Percentiles rank a stretch among this genome's conserved stretches.
Conservation (phyloP, 2,329 filamentous ascomycete genomes). For the Ophiostoma pallidulum region DNA sequence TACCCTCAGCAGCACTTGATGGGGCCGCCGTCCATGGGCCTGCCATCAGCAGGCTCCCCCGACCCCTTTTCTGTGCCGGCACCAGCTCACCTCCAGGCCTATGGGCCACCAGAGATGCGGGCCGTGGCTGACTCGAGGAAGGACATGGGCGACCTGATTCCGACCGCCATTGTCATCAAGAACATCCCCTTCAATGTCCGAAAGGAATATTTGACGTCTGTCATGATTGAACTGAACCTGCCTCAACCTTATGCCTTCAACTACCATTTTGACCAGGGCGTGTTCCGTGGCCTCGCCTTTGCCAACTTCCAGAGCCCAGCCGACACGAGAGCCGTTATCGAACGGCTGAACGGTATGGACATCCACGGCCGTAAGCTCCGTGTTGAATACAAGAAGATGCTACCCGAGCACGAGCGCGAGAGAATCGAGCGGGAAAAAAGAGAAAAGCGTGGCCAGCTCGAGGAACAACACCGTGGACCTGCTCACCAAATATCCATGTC, state of each 20-base stretch:
- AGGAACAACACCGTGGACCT: slow-evolving; percentile 87
- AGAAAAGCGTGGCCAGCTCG: slow-evolving; percentile 87
- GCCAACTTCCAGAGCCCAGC: slow-evolving; percentile 96
- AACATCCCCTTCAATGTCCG: slow-evolving; percentile 98
- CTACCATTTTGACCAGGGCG: slow-evolving; percentile 97
- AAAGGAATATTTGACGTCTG: slow-evolving; percentile 83
- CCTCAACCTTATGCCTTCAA: slow-evolving; percentile 98
- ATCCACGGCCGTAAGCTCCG: slow-evolving; percentile 88
- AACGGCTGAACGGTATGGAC: slow-evolving; percentile 90
- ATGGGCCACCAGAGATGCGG: slow-evolving; percentile 29
- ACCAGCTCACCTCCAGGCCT: slow-evolving; percentile 29
- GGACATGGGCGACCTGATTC: slow-evolving; percentile 80
- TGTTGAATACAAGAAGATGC: slow-evolving; percentile 99
- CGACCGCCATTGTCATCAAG: slow-evolving; percentile 97
- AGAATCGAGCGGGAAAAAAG: slow-evolving; percentile 95
- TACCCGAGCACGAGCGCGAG: slow-evolving; percentile 87
- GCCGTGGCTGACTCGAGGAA: slow-evolving; percentile 33
- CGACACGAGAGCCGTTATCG: slow-evolving; percentile 86
- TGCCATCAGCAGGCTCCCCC: slow-evolving; percentile 34
- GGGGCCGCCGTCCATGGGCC: slow-evolving; percentile 20
- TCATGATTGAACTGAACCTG: slow-evolving; percentile 91
- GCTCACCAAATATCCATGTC: slow-evolving; percentile 82
- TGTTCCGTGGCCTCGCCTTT: slow-evolving; percentile 92
- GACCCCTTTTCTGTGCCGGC: slow-evolving; percentile 26
- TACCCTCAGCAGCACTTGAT: slow-evolving; percentile 16